Evolutionary conservation across 2,329 filamentous ascomycete genomes (phyloP).

Genomic region (Hymenoscyphus occultus): DNA sequence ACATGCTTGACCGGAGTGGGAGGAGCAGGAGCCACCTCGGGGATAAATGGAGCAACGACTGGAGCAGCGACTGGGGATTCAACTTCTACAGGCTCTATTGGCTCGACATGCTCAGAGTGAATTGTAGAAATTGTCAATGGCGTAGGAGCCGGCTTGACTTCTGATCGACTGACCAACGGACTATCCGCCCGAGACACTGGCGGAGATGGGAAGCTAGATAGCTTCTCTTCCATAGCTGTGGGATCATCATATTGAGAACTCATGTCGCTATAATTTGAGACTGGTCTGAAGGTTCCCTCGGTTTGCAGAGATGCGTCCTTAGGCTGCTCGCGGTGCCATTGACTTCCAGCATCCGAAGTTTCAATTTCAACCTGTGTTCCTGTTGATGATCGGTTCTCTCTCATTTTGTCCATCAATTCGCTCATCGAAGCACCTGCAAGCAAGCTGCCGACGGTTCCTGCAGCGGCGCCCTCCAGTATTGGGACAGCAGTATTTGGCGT

Average conservation of each 20-base stretch:
- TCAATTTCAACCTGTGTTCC: constrained; percentile 8
- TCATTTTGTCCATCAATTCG: constrained; percentile 24
- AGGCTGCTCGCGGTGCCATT: constrained; percentile 33
- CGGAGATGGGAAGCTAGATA: constrained; percentile 54
- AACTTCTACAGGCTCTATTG: constrained; percentile 15
- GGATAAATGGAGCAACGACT: constrained; percentile 7
- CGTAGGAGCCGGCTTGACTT: constrained; percentile 10
- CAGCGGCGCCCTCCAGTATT: constrained; percentile 14
- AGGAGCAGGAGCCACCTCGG: background rate
- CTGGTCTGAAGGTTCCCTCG: constrained; percentile 39
- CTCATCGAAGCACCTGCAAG: constrained; percentile 22
- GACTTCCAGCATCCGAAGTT: constrained; percentile 29
- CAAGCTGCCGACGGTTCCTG: constrained; percentile 17
- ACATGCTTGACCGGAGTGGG: constrained; percentile 26
- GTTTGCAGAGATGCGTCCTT: constrained; percentile 19
- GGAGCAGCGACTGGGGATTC: constrained; percentile 6
- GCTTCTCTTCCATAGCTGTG: constrained; percentile 48
- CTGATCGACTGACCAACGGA: constrained; percentile 21
- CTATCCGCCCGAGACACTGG: constrained; percentile 41
- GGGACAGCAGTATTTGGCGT: constrained; percentile 27
- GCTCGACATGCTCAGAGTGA: constrained; percentile 41
- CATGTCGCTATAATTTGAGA: constrained; percentile 52
- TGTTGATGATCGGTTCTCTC: constrained; percentile 30
- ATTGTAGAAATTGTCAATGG: constrained; percentile 42
- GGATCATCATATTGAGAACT: constrained; percentile 51